Evolutionary conservation across 1,284 basidiomycete species (phyloP), one percentile per base, ranked within the genome.

Genomic region (Exobasidium rhododendri): DNA sequence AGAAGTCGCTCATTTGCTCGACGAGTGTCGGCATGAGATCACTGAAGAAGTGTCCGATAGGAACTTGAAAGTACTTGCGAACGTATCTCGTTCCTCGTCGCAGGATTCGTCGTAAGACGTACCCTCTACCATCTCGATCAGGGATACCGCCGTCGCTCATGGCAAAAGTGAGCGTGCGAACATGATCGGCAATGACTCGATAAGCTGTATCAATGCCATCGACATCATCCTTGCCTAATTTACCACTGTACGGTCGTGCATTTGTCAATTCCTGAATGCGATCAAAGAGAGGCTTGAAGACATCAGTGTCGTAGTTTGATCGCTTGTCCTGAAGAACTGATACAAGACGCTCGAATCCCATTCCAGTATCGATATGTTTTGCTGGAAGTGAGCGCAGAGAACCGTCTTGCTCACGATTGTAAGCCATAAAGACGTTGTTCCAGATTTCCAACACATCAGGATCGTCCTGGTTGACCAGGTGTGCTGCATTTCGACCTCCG

Each of bases 371-470:
- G 68, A 98, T 90, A 77, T 98, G 94, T 82, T 94, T 92, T 52
- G 89, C 87, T 26, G 96, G 94, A 20, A 98, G 85, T 0, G 86
- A 69, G 62, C 86, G 87, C 17, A 98, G 85, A 17, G 87, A 86
- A 57, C 90, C 90, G 65, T 93, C 89, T 45, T 88, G 85, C 81
- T 97, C 94, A 45, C 94, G 89, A 81, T 98, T 98, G 84, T 90
- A 98, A 77, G 97, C 93, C 78, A 98, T 97, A 81, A 97, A 98
- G 62, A 98, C 94, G 81, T 96, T 96, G 84, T 98, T 98, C 94
- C 94, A 98, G 74, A 98, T 94, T 82, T 98, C 96, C 64, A 98
- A 85, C 4, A 98, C 94, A 71, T 94, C 87, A 3, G 94, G 91
- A 78, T 98, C 93, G 80, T 97, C 92, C 75, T 88, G 85, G 81